Conservation (phyloP, 257 asterid species). For the Solanum piurae region DNA sequence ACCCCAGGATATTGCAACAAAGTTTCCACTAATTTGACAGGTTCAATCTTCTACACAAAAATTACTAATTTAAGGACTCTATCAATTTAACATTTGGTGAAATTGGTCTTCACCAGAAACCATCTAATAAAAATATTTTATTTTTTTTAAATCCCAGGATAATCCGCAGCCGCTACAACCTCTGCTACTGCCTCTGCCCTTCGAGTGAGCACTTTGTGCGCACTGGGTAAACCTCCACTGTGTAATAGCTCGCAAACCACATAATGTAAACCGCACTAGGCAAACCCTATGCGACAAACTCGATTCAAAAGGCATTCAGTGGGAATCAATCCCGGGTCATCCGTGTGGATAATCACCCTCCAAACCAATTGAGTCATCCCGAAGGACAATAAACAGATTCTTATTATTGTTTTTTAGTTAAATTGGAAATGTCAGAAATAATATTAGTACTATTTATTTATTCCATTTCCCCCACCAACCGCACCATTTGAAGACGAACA, state of each 20-base stretch:
- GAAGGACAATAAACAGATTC: too few species aligned
- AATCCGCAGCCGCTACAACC: fast-evolving
- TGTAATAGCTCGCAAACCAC: too few species aligned
- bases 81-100: not conserved
- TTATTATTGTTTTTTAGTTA: not conserved
- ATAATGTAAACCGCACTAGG: too few species aligned
- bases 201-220: too few species aligned
- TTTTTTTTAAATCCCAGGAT: too few species aligned
- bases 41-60: not conserved
- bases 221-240: too few species aligned
- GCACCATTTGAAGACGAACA: not conserved
- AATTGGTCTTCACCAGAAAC: not conserved
- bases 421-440: not conserved
- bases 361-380: too few species aligned
- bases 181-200: fast-evolving
- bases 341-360: not conserved
- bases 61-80: not conserved
- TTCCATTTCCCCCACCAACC: not conserved
- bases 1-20: too few species aligned
- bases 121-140: not conserved
- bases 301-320: too few species aligned
- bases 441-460: not conserved
- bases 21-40: not conserved
- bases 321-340: too few species aligned
- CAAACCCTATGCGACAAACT: too few species aligned